A percentile compares a stretch with the other conserved stretches of the same genome.
Conservation (phyloP, 176 grass and related monocot genomes). For the Oryza brachyantha region DNA sequence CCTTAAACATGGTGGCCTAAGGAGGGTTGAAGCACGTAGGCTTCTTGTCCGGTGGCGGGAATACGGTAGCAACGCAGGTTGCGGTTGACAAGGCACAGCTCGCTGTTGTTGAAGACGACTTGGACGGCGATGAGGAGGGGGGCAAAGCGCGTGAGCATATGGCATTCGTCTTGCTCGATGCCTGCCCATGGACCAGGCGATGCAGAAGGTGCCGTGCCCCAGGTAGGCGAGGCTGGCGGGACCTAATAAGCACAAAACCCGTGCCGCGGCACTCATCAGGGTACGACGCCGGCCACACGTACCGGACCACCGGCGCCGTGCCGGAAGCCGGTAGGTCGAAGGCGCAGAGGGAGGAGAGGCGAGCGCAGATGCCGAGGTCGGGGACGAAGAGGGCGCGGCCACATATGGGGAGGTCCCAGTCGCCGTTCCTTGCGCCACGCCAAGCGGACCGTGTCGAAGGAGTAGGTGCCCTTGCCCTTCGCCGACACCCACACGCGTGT, state of each 20-base stretch:
- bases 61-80: not conserved
- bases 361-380: not conserved
- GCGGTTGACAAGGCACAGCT: not conserved
- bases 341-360: not conserved
- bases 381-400: not conserved
- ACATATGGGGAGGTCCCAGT: not conserved
- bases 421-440: slow-evolving; percentile 6
- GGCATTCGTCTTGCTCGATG: not conserved
- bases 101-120: not conserved
- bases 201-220: not conserved
- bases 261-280: not conserved
- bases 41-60: not conserved
- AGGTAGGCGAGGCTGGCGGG: not conserved
- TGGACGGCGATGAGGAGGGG: not conserved
- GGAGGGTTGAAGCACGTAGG: not conserved
- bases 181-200: not conserved
- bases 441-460: slow-evolving; percentile 15
- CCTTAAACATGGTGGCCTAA: too few relatives aligned
- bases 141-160: not conserved
- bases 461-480: not conserved
- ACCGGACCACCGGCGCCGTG: not conserved
- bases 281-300: not conserved
- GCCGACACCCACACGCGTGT: not conserved
- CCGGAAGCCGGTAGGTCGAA: not conserved
- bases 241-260: not conserved